These are phyloP conservation scores for Mesotaenium endlicherianum DNA, from an alignment of 139 green algal species.

Conservation along the genomic window DNA sequence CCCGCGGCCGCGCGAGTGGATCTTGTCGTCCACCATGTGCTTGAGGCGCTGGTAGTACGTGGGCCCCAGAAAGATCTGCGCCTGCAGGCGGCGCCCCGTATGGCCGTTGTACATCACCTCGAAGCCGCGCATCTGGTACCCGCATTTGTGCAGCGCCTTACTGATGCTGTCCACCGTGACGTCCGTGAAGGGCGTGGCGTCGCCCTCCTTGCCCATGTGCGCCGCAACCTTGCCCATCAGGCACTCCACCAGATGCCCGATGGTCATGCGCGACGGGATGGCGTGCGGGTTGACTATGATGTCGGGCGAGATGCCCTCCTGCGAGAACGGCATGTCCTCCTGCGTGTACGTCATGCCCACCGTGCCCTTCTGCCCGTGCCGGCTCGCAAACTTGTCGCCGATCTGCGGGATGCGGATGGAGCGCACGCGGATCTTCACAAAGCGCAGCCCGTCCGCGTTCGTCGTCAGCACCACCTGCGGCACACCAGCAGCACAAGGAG, in stretches of 20 bases:
- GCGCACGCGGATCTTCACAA: conserved; percentile 93
- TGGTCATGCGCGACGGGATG: conserved; percentile 99
- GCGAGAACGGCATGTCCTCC: conserved; percentile 49
- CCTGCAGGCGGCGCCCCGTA: conserved; percentile 71
- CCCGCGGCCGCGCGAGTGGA: conserved; percentile 81
- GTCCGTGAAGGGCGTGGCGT: conserved; percentile 96
- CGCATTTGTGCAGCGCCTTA: conserved; percentile 77
- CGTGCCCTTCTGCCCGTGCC: conserved; percentile 97
- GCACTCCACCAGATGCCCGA: conserved; percentile 97
- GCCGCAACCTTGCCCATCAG: conserved; percentile 94
- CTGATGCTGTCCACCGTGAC: conserved; percentile 95
- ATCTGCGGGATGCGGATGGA: conserved; percentile 95
- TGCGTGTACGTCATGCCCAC: conserved; percentile 95
- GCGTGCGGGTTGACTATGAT: conserved; percentile 99
- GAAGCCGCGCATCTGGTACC: conserved; percentile 84
- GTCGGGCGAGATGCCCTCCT: conserved; percentile 89
- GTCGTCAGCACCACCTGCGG: conserved; percentile 78
- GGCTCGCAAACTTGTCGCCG: conserved; percentile 97
- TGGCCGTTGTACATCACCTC: conserved; percentile 96
- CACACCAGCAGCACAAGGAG: too few relatives aligned
- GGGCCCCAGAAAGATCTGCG: conserved; percentile 92
- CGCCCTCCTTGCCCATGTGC: conserved; percentile 84
- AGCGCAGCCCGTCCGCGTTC: conserved; percentile 81
- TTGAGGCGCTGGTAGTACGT: conserved; percentile 98
- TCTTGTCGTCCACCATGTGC: conserved; percentile 99